phyloP scores from a whole-genome alignment of 2,329 filamentous ascomycete genomes.

The Delphinella strobiligena region DNA sequence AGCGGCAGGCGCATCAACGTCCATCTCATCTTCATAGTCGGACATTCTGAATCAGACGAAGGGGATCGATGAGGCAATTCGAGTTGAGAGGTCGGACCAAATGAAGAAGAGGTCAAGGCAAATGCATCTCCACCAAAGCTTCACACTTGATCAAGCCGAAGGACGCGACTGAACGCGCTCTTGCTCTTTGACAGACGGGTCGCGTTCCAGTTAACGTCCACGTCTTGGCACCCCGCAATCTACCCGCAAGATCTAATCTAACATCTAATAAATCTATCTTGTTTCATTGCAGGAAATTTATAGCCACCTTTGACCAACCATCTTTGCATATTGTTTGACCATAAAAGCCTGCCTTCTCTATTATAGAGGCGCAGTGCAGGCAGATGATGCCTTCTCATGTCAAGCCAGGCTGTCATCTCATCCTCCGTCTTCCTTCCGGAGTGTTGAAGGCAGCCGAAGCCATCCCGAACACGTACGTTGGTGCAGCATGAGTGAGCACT shows the following conservation, averaged over 20 bases:
- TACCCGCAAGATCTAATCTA: background rate
- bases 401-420: conserved; percentile 39
- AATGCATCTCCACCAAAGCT: background rate
- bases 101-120: no score
- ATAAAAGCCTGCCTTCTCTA: no score
- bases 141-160: background rate
- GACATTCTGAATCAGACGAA: conserved; percentile 30
- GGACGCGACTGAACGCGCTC: background rate
- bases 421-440: conserved; percentile 47
- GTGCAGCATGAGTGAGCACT: conserved; percentile 15
- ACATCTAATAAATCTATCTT: background rate
- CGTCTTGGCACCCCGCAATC: background rate
- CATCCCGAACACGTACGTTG: conserved; percentile 52
- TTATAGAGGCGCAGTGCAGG: no score
- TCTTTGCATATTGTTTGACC: no score
- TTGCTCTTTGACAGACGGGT: no score
- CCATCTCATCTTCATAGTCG: conserved; percentile 51
- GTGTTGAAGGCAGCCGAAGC: conserved; percentile 46
- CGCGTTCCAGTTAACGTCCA: no score
- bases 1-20: conserved; percentile 46
- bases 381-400: conserved; percentile 38
- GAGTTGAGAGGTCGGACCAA: no score
- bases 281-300: background rate
- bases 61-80: background rate
- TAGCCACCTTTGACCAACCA: no score